phyloP scores from a whole-genome alignment of 805 yeast genomes.

The Kluyveromyces siamensis region DNA sequence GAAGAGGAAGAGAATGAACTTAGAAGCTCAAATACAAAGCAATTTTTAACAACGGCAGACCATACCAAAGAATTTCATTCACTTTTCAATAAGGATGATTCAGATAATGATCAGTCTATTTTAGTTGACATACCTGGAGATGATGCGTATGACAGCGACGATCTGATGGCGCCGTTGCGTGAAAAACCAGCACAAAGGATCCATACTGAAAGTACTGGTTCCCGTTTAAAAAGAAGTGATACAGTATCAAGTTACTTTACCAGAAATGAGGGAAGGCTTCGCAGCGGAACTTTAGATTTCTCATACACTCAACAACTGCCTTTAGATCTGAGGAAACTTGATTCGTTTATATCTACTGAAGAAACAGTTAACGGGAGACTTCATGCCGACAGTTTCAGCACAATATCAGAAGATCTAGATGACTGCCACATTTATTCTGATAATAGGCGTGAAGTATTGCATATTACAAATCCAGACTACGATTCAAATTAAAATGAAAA shows the following conservation, averaged over 20 bases:
- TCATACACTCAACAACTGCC: conserved; percentile 6
- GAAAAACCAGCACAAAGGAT: conserved; percentile 7
- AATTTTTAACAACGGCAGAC: conserved; percentile 13
- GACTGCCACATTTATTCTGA: conserved; percentile 6
- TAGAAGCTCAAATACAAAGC: not conserved
- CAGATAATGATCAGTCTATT: conserved; percentile 16
- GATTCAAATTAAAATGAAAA: conserved; percentile 12
- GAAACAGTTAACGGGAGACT: not conserved
- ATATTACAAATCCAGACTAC: conserved; percentile 25
- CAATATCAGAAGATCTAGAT: conserved; percentile 4
- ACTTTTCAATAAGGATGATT: conserved; percentile 14
- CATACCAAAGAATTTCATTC: conserved; percentile 28
- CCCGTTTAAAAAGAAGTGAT: conserved; percentile 14
- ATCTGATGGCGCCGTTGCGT: conserved; percentile 24
- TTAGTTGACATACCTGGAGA: conserved; percentile 29
- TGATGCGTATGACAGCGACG: conserved; percentile 30
- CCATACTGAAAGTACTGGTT: not conserved
- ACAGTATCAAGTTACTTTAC: conserved; percentile 28
- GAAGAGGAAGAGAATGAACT: conserved; percentile 14
- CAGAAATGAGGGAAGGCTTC: conserved; percentile 18
- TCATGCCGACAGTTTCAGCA: not conserved
- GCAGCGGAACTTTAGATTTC: conserved; percentile 21
- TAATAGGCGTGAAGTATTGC: conserved; percentile 13
- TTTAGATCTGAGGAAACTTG: not conserved
- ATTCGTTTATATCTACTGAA: not conserved